Evolutionary conservation across 805 yeast species (phyloP), one percentile per base, ranked within the genome.

Genomic region (Metschnikowia kofuensis): DNA sequence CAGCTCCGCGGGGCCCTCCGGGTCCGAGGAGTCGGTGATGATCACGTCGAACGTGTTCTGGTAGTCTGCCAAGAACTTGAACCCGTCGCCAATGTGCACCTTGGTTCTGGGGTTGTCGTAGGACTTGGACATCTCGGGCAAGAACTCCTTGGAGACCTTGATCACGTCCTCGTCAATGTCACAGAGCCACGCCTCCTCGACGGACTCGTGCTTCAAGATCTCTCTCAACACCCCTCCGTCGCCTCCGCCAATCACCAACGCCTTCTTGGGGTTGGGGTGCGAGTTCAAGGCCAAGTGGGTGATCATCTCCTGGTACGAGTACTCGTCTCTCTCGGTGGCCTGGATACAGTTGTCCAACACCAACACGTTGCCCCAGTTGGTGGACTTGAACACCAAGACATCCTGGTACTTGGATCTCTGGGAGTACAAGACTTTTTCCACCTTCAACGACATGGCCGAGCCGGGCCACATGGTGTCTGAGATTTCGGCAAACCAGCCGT

Each of bases 391-490:
- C 46, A 94, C 94, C 50, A 92, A 76, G 15, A 92, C 91, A 64
- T 92, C 98, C 76, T 92, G 99, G 71, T 87, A 92, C 69, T 84
- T 80, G 52, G 97, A 88, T 69, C 85, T 79, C 68, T 86, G 96
- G 53, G 80, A 86, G 72, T 87, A 90, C 57, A 92, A 78, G 45
- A 92, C 80, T 69, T 90, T 83, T 58, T 92, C 89, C 50, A 92
- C 98, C 56, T 84, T 80, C 59, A 92, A 77, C 45, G 90, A 81
- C 94, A 94, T 85, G 59, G 97, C 98, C 78, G 91, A 96, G 57
- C 99, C 99, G 30, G 99, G 98, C 96, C 97, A 92, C 89, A 89
- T 87, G 66, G 96, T 88, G 69, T 91, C 89, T 58, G 96, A 87
- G 68, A 87, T 78, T 72, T 92, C 99, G 62, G 92, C 84, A 75